Evolutionary conservation across 495 filamentous ascomycete genomes (phyloP).

Genomic region (Xanthoparmelia taractica): DNA sequence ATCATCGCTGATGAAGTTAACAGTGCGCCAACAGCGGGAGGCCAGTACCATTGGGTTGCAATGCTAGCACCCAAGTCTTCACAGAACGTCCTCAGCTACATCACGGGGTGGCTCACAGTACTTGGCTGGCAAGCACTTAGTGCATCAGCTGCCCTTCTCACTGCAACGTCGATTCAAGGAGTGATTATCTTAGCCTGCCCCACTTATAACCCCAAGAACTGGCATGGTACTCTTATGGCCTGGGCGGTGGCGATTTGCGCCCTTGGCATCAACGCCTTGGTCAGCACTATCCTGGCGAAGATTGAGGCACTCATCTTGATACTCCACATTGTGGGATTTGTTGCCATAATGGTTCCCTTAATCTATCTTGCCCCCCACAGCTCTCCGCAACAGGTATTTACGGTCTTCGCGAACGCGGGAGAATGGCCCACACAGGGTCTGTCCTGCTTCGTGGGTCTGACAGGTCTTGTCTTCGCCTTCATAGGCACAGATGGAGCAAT

Average conservation of each 20-base stretch:
- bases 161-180: slow-evolving; percentile 38
- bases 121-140: slow-evolving; percentile 38
- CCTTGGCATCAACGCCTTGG: slow-evolving; percentile 36
- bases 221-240: slow-evolving; percentile 38
- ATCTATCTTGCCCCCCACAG: slow-evolving; percentile 40
- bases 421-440: slow-evolving; percentile 38
- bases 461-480: slow-evolving; percentile 35
- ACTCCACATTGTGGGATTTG: slow-evolving; percentile 44
- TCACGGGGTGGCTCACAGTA: slow-evolving; percentile 43
- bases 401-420: slow-evolving; percentile 39
- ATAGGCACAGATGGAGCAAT: slow-evolving; percentile 24
- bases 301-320: slow-evolving; percentile 42
- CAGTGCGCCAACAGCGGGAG: slow-evolving; percentile 42
- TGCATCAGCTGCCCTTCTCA: slow-evolving; percentile 33
- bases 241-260: slow-evolving; percentile 36
- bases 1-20: no score
- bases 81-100: slow-evolving; percentile 39
- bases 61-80: slow-evolving; percentile 37
- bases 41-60: slow-evolving; percentile 46
- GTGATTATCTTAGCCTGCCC: slow-evolving; percentile 32
- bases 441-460: slow-evolving; percentile 39
- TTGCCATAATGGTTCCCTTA: slow-evolving; percentile 45
- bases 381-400: slow-evolving; percentile 35
- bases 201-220: slow-evolving; percentile 32
- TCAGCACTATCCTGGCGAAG: slow-evolving; percentile 34